phyloP scores from a whole-genome alignment of 202 grass and related monocot genomes.

The Musa balbisiana region DNA sequence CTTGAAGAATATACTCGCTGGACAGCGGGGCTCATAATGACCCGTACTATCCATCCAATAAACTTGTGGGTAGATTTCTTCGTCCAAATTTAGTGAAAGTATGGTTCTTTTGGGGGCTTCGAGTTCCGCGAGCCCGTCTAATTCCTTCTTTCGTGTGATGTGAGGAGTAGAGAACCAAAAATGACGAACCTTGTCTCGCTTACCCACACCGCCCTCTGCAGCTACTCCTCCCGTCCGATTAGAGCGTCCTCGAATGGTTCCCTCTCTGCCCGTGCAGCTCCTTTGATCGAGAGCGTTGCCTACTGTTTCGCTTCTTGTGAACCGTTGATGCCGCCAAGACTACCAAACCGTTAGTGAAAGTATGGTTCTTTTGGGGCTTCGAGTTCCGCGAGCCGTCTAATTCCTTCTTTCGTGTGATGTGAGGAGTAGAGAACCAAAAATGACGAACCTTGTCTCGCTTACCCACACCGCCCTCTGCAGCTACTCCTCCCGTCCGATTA shows the following conservation, averaged over 20 bases:
- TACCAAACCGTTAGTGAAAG: neutral
- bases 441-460: constrained; percentile 26
- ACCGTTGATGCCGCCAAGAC: neutral
- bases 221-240: constrained; percentile 17
- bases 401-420: too few species aligned
- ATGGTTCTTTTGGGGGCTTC: too few species aligned
- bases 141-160: too few species aligned
- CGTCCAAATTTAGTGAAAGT: too few species aligned
- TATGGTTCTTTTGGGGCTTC: too few species aligned
- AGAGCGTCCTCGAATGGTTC: constrained; percentile 37
- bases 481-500: constrained; percentile 18
- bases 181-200: constrained; percentile 27
- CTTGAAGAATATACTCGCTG: neutral
- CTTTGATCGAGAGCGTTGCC: neutral
- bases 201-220: neutral
- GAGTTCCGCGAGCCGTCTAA: too few species aligned
- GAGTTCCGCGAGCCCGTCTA: too few species aligned
- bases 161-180: neutral
- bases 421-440: neutral
- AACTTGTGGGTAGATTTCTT: too few species aligned
- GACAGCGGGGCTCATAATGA: neutral
- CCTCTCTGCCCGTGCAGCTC: neutral
- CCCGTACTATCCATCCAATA: too few species aligned
- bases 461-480: neutral
- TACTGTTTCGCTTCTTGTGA: neutral